Conservation (phyloP, 2,329 filamentous ascomycete species). For the Diaporthe helianthi region DNA sequence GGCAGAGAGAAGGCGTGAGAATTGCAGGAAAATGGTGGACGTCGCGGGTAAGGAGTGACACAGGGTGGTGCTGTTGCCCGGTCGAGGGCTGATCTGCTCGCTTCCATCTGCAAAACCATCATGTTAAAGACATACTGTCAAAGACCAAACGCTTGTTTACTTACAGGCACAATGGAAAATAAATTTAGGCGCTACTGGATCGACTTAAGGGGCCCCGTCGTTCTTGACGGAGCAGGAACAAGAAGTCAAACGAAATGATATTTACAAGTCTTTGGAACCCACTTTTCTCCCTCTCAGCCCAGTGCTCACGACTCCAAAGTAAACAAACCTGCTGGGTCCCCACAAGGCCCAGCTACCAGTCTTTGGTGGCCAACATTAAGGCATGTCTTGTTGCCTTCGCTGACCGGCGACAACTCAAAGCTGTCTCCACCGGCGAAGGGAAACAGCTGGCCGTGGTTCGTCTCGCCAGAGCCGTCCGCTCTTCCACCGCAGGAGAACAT, state of each 20-base stretch:
- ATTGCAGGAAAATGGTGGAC: neutral
- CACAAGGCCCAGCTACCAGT: slow-evolving; percentile 42
- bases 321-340: slow-evolving; percentile 43
- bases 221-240: neutral
- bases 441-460: slow-evolving; percentile 44
- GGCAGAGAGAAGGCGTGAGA: neutral
- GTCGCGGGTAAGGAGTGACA: neutral
- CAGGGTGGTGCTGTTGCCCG: neutral
- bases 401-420: slow-evolving; percentile 54
- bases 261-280: neutral
- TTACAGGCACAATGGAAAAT: neutral
- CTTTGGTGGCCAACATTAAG: slow-evolving; percentile 47
- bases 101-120: neutral
- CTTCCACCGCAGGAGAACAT: slow-evolving; percentile 60
- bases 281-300: neutral
- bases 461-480: slow-evolving; percentile 23
- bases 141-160: neutral
- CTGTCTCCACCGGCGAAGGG: slow-evolving; percentile 51
- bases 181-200: slow-evolving; percentile 8
- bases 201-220: neutral
- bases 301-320: slow-evolving; percentile 36
- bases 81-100: neutral
- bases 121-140: neutral
- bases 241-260: neutral
- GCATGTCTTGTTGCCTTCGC: slow-evolving; percentile 52